phyloP scores from a whole-genome alignment of 163 green algal species.

The Picocystis sp. region DNA sequence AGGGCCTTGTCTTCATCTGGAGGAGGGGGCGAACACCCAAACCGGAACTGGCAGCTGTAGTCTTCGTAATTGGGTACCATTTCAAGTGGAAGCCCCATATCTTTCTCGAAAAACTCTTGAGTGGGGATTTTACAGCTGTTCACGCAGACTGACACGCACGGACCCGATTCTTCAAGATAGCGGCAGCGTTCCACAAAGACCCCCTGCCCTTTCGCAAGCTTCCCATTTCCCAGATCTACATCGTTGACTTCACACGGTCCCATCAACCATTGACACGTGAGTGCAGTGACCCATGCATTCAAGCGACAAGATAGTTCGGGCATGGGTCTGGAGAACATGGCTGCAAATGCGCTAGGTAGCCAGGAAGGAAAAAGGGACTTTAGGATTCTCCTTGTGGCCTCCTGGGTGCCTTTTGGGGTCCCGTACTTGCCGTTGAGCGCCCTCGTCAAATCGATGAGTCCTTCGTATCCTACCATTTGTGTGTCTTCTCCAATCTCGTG shows the following conservation, averaged over 20 bases:
- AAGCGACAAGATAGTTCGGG: constrained; percentile 17
- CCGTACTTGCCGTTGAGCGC: not conserved
- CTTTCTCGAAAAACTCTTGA: constrained; percentile 71
- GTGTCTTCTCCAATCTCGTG: not conserved
- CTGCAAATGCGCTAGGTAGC: constrained; percentile 3
- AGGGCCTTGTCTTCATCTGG: too few species aligned
- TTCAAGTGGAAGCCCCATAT: constrained; percentile 78
- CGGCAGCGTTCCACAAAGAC: constrained; percentile 76
- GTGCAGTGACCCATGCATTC: constrained; percentile 60
- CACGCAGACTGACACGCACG: constrained; percentile 75
- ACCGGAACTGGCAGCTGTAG: constrained; percentile 69
- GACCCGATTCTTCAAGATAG: constrained; percentile 70
- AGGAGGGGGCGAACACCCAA: not conserved
- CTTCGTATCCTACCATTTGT: constrained; percentile 5
- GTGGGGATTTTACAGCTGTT: constrained; percentile 95
- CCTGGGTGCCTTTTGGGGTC: constrained; percentile 1
- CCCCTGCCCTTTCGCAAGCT: constrained; percentile 29
- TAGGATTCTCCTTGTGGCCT: not conserved
- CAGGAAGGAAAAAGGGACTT: constrained; percentile 7
- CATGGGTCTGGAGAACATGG: constrained; percentile 1
- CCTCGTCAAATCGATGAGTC: constrained; percentile 9
- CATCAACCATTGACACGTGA: constrained; percentile 86
- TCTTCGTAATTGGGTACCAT: constrained; percentile 94
- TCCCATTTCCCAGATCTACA: constrained; percentile 47
- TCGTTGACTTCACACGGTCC: constrained; percentile 63